A percentile compares a stretch with the other conserved stretches of the same genome.
Evolutionary conservation across 176 grass and related monocot genomes (phyloP).

Genomic region (Miscanthus lutarioriparius): DNA sequence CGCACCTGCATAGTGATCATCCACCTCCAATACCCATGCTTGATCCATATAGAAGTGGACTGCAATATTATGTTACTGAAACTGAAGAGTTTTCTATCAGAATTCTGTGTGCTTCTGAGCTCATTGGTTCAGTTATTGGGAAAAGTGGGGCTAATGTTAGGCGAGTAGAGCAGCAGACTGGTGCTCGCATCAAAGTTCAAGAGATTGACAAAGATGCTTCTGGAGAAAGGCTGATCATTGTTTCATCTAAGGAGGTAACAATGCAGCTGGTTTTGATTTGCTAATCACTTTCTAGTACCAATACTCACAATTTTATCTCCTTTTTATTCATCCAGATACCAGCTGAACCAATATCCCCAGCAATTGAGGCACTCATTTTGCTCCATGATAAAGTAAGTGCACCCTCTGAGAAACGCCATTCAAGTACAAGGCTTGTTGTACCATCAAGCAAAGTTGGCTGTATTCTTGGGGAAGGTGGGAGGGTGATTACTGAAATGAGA

Average conservation of each 20-base stretch:
- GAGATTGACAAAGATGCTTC: constrained; percentile 65
- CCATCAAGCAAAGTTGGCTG: constrained; percentile 95
- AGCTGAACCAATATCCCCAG: constrained; percentile 70
- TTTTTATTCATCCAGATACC: constrained; percentile 57
- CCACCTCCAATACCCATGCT: constrained; percentile 51
- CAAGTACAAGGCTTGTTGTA: constrained; percentile 84
- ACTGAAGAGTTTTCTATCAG: constrained; percentile 78
- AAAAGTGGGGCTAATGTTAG: constrained; percentile 76
- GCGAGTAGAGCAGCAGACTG: constrained; percentile 88
- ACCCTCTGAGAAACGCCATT: constrained; percentile 59
- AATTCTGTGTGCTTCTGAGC: constrained; percentile 74
- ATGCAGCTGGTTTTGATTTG: constrained; percentile 26
- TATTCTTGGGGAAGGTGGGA: constrained; percentile 90
- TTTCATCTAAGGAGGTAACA: constrained; percentile 92
- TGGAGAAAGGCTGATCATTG: constrained; percentile 75
- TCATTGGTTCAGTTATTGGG: constrained; percentile 89
- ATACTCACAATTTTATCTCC: constrained; percentile 32
- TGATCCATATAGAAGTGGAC: constrained; percentile 64
- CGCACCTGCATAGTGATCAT: constrained; percentile 47
- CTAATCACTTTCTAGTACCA: constrained; percentile 17
- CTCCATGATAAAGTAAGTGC: constrained; percentile 75
- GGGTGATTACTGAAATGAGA: constrained; percentile 95
- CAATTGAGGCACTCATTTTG: constrained; percentile 88
- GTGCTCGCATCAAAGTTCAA: constrained; percentile 78
- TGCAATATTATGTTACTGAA: constrained; percentile 50